phyloP scores from a whole-genome alignment of 495 filamentous ascomycete species.

The Aspergillus nanangensis region DNA sequence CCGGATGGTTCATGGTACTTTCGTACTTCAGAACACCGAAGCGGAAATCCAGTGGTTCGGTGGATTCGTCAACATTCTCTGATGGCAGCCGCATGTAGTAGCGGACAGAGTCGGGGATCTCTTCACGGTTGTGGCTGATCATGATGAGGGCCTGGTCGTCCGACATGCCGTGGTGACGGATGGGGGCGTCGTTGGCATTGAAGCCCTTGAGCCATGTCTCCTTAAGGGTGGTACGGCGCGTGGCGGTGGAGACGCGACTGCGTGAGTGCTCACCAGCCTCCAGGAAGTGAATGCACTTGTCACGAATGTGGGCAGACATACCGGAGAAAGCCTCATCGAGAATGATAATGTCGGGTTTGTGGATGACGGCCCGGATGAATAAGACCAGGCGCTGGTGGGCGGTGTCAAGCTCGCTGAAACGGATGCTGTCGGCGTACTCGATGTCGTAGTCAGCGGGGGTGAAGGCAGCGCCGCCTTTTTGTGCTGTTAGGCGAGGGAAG shows the following conservation, averaged over 20 bases:
- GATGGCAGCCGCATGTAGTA: constrained; percentile 77
- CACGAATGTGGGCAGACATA: constrained; percentile 74
- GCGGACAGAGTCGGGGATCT: constrained; percentile 75
- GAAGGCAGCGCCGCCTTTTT: constrained; percentile 3
- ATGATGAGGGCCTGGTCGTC: constrained; percentile 74
- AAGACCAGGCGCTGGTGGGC: constrained; percentile 78
- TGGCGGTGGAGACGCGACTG: constrained; percentile 1
- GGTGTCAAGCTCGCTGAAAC: constrained; percentile 71
- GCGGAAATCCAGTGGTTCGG: constrained; percentile 30
- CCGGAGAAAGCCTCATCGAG: constrained; percentile 92
- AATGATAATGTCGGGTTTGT: constrained; percentile 81
- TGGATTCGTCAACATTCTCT: constrained; percentile 24
- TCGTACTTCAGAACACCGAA: constrained; percentile 22
- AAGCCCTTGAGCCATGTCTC: constrained; percentile 7
- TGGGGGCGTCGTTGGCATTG: background rate
- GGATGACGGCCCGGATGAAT: constrained; percentile 79
- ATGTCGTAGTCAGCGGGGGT: constrained; percentile 30
- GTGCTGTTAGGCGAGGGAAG: constrained; percentile 7
- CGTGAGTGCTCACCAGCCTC: constrained; percentile 46
- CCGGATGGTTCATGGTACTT: constrained; percentile 14
- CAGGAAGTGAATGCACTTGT: constrained; percentile 80
- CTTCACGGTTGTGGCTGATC: constrained; percentile 85
- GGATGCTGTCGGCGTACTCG: constrained; percentile 63
- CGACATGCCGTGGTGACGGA: constrained; percentile 36
- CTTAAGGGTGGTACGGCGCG: constrained; percentile 2